Conservation (phyloP, 1,284 basidiomycete species). For the Cutaneotrichosporon mucoides region DNA sequence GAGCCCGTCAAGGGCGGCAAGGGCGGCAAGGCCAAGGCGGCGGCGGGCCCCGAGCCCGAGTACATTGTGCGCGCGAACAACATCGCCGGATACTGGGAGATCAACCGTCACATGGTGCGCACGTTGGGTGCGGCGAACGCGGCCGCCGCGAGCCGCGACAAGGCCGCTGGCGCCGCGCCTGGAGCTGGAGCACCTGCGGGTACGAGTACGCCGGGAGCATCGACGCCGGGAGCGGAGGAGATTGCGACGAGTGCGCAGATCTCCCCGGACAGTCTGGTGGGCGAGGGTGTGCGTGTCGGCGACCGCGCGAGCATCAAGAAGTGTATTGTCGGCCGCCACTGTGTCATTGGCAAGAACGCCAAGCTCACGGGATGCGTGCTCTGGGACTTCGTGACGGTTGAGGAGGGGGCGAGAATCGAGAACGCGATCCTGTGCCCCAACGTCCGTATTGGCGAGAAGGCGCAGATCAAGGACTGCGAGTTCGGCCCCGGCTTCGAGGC, state of each 20-base stretch:
- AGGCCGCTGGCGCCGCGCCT: neutral
- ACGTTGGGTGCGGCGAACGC: conserved; percentile 21
- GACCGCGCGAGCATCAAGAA: conserved; percentile 84
- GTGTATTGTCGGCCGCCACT: conserved; percentile 81
- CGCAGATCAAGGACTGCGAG: conserved; percentile 72
- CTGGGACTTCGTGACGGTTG: conserved; percentile 83
- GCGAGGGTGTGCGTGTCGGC: conserved; percentile 72
- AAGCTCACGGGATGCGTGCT: conserved; percentile 83
- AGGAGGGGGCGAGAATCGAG: conserved; percentile 69
- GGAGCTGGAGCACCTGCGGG: neutral
- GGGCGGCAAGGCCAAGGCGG: conserved; percentile 24
- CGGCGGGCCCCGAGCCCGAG: conserved; percentile 45
- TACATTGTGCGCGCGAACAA: conserved; percentile 74
- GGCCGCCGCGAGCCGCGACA: conserved; percentile 8
- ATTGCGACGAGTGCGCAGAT: conserved; percentile 67
- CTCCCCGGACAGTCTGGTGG: conserved; percentile 78
- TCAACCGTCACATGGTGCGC: conserved; percentile 58
- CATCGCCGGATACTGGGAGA: conserved; percentile 73
- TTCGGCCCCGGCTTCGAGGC: conserved; percentile 86
- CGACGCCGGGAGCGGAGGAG: conserved; percentile 4
- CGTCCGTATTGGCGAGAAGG: conserved; percentile 73
- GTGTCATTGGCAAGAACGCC: conserved; percentile 77
- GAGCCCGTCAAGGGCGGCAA: conserved; percentile 5
- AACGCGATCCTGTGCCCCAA: conserved; percentile 79
- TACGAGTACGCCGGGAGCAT: neutral